A percentile compares a stretch with the other conserved stretches of the same genome.
Conservation (phyloP, 1,284 basidiomycete genomes). For the Vanrija sp. region DNA sequence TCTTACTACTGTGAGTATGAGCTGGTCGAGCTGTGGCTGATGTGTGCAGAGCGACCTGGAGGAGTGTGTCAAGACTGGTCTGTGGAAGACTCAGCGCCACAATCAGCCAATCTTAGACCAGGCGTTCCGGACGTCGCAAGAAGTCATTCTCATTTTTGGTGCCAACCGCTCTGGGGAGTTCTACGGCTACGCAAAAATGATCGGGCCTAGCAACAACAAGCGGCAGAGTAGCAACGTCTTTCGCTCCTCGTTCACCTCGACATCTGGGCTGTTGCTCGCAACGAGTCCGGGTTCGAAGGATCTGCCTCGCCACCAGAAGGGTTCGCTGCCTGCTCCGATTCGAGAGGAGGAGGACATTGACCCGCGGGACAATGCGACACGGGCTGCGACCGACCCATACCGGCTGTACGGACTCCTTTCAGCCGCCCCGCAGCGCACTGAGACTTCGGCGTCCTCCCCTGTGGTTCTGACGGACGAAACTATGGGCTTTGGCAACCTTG, state of each 20-base stretch:
- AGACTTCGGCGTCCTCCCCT: too few relatives aligned
- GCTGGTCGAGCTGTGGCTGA: slow-evolving; percentile 4
- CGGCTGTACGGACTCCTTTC: not conserved
- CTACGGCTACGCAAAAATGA: slow-evolving; percentile 73
- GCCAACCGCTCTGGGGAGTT: slow-evolving; percentile 80
- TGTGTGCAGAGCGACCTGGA: slow-evolving; percentile 68
- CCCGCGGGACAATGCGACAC: slow-evolving; percentile 7
- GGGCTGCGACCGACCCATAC: slow-evolving; percentile 14
- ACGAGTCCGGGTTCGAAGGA: too few relatives aligned
- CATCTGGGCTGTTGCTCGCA: not conserved
- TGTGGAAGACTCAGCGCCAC: slow-evolving; percentile 91
- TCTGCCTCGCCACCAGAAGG: not conserved
- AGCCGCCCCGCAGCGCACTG: too few relatives aligned
- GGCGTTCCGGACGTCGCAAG: slow-evolving; percentile 78
- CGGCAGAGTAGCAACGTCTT: slow-evolving; percentile 18
- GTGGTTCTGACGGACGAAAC: too few relatives aligned
- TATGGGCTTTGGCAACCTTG: too few relatives aligned
- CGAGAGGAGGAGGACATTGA: slow-evolving; percentile 23
- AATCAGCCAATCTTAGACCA: slow-evolving; percentile 87
- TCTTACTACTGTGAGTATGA: slow-evolving; percentile 61
- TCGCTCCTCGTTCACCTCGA: slow-evolving; percentile 23
- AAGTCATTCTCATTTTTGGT: slow-evolving; percentile 83
- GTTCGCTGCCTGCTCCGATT: slow-evolving; percentile 19
- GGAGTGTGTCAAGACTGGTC: slow-evolving; percentile 70
- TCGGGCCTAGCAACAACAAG: slow-evolving; percentile 31